These are phyloP conservation scores for Tetrapisispora iriomotensis DNA, from an alignment of 805 yeast genomes.

Conservation along the genomic window DNA sequence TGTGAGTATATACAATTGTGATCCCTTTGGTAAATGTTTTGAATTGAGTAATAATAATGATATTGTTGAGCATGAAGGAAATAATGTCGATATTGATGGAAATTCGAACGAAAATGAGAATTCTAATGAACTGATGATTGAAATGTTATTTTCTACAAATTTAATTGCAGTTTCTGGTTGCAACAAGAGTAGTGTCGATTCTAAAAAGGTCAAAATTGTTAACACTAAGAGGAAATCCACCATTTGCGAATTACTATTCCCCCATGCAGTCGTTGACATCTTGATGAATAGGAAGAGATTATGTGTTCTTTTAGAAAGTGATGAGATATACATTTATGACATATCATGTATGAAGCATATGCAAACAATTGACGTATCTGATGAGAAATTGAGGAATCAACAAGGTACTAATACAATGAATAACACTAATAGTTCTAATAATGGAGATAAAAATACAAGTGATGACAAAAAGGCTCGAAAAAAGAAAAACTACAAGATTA, in stretches of 20 bases:
- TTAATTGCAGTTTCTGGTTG: constrained; percentile 74
- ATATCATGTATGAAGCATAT: constrained; percentile 79
- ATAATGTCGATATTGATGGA: neutral
- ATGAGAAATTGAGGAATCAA: constrained; percentile 4
- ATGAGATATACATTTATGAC: constrained; percentile 82
- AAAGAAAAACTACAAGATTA: no score
- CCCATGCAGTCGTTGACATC: constrained; percentile 61
- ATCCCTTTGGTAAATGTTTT: constrained; percentile 72
- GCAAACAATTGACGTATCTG: constrained; percentile 47
- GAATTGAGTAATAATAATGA: constrained; percentile 22
- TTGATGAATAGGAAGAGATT: constrained; percentile 75
- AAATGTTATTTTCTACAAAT: constrained; percentile 86
- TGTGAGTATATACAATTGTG: constrained; percentile 74
- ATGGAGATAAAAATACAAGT: no score
- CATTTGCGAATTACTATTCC: constrained; percentile 84
- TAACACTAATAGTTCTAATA: neutral
- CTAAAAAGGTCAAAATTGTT: constrained; percentile 52
- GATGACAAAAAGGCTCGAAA: no score
- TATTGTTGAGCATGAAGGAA: neutral
- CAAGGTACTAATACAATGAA: neutral
- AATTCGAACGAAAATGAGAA: neutral
- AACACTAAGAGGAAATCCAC: constrained; percentile 61
- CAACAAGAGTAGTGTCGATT: constrained; percentile 51
- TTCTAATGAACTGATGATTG: constrained; percentile 40
- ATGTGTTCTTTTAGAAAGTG: constrained; percentile 57